Evolutionary conservation across 129 eudicot genomes (phyloP).

Genomic region (Flaveria bidentis): DNA sequence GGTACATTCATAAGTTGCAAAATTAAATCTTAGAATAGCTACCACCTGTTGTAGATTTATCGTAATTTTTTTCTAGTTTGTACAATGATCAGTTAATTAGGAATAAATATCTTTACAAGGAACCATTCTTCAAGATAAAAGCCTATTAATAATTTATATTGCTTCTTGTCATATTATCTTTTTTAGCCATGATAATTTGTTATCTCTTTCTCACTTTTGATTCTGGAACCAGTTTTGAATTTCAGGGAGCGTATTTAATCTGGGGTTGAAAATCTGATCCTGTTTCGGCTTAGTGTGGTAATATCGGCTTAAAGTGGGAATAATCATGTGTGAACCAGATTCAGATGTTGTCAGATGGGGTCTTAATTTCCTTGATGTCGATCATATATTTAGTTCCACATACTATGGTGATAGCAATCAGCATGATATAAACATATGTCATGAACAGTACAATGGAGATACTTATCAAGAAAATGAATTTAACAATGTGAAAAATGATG

Average conservation of each 20-base stretch:
- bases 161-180: not conserved
- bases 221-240: slow-evolving; percentile 22
- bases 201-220: not conserved
- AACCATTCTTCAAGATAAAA: not conserved
- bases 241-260: slow-evolving; percentile 22
- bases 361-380: slow-evolving; percentile 59
- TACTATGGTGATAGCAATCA: slow-evolving; percentile 69
- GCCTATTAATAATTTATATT: not conserved
- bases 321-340: slow-evolving; percentile 58
- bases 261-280: slow-evolving; percentile 5
- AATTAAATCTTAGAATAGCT: not conserved
- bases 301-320: slow-evolving; percentile 18
- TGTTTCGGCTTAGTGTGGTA: not conserved
- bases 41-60: not conserved
- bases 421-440: slow-evolving; percentile 58
- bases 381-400: slow-evolving; percentile 54
- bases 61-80: not conserved
- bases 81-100: not conserved
- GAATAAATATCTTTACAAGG: not conserved
- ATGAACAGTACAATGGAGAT: slow-evolving; percentile 49
- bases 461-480: slow-evolving; percentile 36
- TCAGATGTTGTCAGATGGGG: slow-evolving; percentile 72
- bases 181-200: not conserved
- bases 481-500: slow-evolving; percentile 54
- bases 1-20: not conserved